Evolutionary conservation across 495 filamentous ascomycete species (phyloP), one percentile per base, ranked within the genome.

Genomic region (Pseudoneurospora amorphoporcata): DNA sequence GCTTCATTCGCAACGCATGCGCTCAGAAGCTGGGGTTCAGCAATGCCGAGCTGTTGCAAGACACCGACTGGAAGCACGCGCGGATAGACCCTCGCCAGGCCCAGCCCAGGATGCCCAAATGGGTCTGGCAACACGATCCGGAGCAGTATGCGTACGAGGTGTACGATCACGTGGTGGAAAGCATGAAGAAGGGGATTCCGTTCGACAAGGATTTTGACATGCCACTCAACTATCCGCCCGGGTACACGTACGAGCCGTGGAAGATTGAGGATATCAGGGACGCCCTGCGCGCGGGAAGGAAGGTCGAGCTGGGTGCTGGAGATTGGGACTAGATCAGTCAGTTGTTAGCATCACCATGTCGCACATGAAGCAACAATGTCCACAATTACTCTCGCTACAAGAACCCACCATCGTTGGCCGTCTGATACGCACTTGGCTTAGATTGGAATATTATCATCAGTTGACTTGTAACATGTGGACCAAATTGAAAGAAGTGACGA

Each of bases 51-150:
- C 77, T 86, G 39, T 83, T 85, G 68, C 86, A 89, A 72, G 84
- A 87, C 71, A 87, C 88, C 5, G 81, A 90, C 78, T 90, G 87
- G 88, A 81, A 83, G 41, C 81, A 83, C 58, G 85, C 88, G 40
- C 16, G 12, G 73, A 76, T 85, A 16, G 81, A 90, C 69, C 87
- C 87, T 8, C 80, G 83, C 37, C 77, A 78, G 10, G 83, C 85
- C 19, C 82, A 84, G 74, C 84, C 82, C n/a, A 84, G 83, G 75
- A 78, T 84, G 39, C 86, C 83, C 17, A 84, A 81, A 71, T 88
- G 86, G 88, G 80, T 89, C 23, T 86, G 81, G 80, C 74, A 76
- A n/a, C 86, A 88, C 74, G 86, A 90, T 73, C 85, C 87, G 0
- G 87, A 90, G 76, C 72, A 76, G 71, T 88, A 90, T 75, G 83